These are phyloP conservation scores for Triticum dicoccoides DNA, from an alignment of 176 grass and related monocot species.

Conservation along the genomic window DNA sequence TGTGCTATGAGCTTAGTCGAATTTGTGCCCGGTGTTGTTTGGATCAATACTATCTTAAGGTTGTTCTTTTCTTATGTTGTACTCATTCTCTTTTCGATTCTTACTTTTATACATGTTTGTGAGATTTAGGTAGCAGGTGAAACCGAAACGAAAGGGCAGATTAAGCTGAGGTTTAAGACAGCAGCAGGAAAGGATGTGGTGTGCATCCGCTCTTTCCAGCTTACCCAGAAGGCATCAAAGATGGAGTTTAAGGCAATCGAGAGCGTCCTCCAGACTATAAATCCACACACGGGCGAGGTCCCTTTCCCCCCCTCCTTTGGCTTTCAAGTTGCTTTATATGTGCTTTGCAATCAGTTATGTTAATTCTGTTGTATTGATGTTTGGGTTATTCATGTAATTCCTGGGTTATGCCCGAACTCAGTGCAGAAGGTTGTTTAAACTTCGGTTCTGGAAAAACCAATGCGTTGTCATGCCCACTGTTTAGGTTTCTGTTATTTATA, in stretches of 20 bases:
- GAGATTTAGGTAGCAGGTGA: conserved; percentile 77
- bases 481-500: background rate
- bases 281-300: conserved; percentile 92
- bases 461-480: background rate
- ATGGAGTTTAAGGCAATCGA: conserved; percentile 99
- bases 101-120: background rate
- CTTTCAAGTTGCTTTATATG: conserved; percentile 9
- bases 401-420: background rate
- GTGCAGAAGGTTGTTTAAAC: conserved; percentile 1
- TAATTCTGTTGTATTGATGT: background rate
- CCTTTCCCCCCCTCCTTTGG: background rate
- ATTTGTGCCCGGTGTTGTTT: conserved; percentile 7
- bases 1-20: background rate
- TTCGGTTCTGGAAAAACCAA: background rate
- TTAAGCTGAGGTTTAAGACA: conserved; percentile 92
- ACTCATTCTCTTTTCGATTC: background rate
- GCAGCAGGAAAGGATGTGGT: conserved; percentile 94
- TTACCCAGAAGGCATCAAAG: conserved; percentile 96
- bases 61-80: background rate
- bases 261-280: conserved; percentile 95
- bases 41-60: background rate
- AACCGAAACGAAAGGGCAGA: conserved; percentile 89
- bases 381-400: background rate
- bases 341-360: background rate
- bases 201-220: conserved; percentile 95